Conservation (phyloP, 2,329 filamentous ascomycete genomes). For the Westerdykella aurantiaca region DNA sequence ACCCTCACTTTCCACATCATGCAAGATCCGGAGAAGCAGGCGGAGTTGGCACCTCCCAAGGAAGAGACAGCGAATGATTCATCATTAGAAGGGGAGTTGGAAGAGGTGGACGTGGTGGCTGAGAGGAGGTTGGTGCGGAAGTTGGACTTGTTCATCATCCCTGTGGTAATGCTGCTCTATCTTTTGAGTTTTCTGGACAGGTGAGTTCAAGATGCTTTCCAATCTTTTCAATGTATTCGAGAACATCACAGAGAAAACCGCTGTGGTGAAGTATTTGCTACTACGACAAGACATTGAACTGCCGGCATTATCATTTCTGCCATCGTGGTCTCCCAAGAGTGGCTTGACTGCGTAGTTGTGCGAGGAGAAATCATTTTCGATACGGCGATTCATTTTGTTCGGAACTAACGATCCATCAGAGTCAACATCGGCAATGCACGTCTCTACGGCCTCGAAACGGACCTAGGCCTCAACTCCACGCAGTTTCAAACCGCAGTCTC, state of each 20-base stretch:
- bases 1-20: too few relatives aligned
- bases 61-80: conserved; percentile 12
- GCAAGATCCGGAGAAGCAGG: too few relatives aligned
- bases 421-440: conserved; percentile 68
- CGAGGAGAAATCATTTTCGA: too few relatives aligned
- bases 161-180: conserved; percentile 64
- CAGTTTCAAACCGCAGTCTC: conserved; percentile 59
- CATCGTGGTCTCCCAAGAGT: too few relatives aligned
- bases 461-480: conserved; percentile 54
- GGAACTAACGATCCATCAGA: conserved; percentile 13
- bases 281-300: too few relatives aligned
- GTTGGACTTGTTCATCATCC: conserved; percentile 59
- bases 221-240: background rate
- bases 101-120: conserved; percentile 34
- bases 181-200: conserved; percentile 71
- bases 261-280: too few relatives aligned
- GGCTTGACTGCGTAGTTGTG: too few relatives aligned
- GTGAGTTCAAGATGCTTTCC: conserved; percentile 37
- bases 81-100: conserved; percentile 22
- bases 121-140: conserved; percentile 58
- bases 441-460: conserved; percentile 58
- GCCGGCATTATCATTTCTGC: too few relatives aligned
- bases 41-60: conserved; percentile 3
- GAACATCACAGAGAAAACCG: background rate
- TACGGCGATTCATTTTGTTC: background rate